Evolutionary conservation across 1,284 basidiomycete species (phyloP), one percentile per base, ranked within the genome.

Genomic region (Entoloma clypeatum): DNA sequence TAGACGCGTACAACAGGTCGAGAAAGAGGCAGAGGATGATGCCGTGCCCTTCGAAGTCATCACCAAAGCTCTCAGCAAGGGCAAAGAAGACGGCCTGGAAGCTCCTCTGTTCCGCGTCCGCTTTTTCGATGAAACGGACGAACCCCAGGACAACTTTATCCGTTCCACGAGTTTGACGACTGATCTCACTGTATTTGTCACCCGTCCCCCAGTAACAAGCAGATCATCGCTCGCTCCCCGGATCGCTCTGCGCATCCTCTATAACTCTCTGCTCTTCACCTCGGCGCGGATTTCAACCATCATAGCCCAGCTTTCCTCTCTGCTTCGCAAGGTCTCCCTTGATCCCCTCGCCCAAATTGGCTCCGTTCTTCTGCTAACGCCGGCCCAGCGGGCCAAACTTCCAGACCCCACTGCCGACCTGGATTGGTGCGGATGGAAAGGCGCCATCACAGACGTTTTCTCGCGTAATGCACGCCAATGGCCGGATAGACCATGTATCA

Each of bases 341-440:
- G 74, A 78, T 55, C 83, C 81, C 34, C 64, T 76, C 47, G 72
- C 67, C 34, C 74, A 72, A 24, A 72, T 92, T 39, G 88, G 90
- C 34, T 77, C 87, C 10, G 76, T 95, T 32, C 82, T 90, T 1
- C 65, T 96, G n/a, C 65, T 92, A 32, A 92, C 92, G 1, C 71
- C 80, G 2, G 62, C 67, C 6, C 92, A 97, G 64, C 74, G 75
- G 41, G 64, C 67, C 2, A 71, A 75, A 36, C 74, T 99, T 10
- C 96, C 96, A 0, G 77, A 92, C 58, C 93, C 96, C 2, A 81
- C 79, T 9, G 85, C 80, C 7, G 88, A 99, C 61, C 77, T 99
- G 28, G 81, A 97, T 58, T 99, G 95, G 93, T 96, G 92, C 62
- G 93, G 87, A 41, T 99, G 84, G 78, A 92, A 92, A 59, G 96